Conservation (phyloP, 2,329 filamentous ascomycete species). For the Phialophora verrucosa region DNA sequence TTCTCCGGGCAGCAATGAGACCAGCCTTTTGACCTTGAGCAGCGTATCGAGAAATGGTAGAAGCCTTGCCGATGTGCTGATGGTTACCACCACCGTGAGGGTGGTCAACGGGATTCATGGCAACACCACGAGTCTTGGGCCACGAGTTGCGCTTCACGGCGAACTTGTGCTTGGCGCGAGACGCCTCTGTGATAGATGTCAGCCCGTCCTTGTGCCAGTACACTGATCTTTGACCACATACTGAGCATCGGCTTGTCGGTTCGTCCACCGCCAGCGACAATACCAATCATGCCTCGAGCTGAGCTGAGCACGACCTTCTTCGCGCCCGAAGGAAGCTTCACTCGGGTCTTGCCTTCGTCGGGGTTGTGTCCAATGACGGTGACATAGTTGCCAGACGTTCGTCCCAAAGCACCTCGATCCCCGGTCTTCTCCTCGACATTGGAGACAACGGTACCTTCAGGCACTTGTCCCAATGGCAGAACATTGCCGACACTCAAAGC, state of each 20-base stretch:
- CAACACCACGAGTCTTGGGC: constrained; percentile 99
- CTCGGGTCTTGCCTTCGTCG: constrained; percentile 98
- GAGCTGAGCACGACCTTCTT: constrained; percentile 98
- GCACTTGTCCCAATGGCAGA: constrained; percentile 89
- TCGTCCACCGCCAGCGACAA: constrained; percentile 98
- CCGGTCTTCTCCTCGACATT: constrained; percentile 99
- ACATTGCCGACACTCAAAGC: constrained; percentile 96
- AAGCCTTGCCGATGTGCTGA: constrained; percentile 99
- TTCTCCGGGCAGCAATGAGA: constrained; percentile 99
- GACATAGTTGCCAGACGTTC: constrained; percentile 99
- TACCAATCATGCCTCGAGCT: constrained; percentile 98
- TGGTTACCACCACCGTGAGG: constrained; percentile 99
- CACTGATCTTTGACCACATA: constrained; percentile 49
- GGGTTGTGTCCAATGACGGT: constrained; percentile 98
- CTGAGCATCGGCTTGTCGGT: constrained; percentile 99
- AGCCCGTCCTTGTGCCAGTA: constrained; percentile 25
- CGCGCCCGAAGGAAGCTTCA: constrained; percentile 98
- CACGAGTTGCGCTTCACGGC: constrained; percentile 99
- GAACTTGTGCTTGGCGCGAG: constrained; percentile 99
- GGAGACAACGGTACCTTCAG: constrained; percentile 98
- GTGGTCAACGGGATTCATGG: constrained; percentile 99
- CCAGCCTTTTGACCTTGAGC: constrained; percentile 99
- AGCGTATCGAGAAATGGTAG: constrained; percentile 98
- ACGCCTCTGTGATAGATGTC: constrained; percentile 77
- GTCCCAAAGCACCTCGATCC: constrained; percentile 93